Conservation (phyloP, 73 alveolate species). For the Symbiodinium pilosum region DNA sequence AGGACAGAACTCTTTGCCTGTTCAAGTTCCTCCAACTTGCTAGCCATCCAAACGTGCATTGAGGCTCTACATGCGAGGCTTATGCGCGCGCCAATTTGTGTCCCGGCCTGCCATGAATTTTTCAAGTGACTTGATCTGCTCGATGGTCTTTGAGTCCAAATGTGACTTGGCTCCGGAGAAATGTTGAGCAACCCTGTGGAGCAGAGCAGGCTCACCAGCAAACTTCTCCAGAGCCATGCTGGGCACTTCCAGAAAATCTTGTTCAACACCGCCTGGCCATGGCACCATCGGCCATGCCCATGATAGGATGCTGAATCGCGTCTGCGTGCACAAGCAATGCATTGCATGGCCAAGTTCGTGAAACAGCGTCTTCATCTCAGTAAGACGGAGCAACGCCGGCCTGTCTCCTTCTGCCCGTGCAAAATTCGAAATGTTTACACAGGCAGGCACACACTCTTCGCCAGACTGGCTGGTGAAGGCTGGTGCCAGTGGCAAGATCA, state of each 20-base stretch:
- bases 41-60: too few relatives aligned
- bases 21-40: too few relatives aligned
- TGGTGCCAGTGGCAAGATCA: constrained; percentile 22
- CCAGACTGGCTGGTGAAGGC: not conserved
- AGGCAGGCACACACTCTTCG: constrained; percentile 69
- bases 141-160: not conserved
- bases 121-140: not conserved
- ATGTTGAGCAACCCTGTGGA: constrained; percentile 65
- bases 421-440: constrained; percentile 81
- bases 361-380: constrained; percentile 74
- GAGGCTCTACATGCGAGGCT: too few relatives aligned
- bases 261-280: constrained; percentile 94
- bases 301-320: constrained; percentile 62
- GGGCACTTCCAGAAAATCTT: constrained; percentile 68
- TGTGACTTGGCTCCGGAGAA: not conserved
- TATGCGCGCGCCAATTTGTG: too few relatives aligned
- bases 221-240: constrained; percentile 86
- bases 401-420: constrained; percentile 67
- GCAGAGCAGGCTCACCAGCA: constrained; percentile 69
- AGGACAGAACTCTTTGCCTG: too few relatives aligned
- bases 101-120: constrained; percentile 14
- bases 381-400: constrained; percentile 57
- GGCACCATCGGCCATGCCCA: constrained; percentile 95
- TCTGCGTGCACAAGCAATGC: constrained; percentile 87
- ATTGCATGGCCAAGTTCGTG: constrained; percentile 81